Percentiles rank a stretch among this genome's conserved stretches.
Conservation (phyloP, 805 yeast genomes). For the Saccharomyces kudriavzevii region DNA sequence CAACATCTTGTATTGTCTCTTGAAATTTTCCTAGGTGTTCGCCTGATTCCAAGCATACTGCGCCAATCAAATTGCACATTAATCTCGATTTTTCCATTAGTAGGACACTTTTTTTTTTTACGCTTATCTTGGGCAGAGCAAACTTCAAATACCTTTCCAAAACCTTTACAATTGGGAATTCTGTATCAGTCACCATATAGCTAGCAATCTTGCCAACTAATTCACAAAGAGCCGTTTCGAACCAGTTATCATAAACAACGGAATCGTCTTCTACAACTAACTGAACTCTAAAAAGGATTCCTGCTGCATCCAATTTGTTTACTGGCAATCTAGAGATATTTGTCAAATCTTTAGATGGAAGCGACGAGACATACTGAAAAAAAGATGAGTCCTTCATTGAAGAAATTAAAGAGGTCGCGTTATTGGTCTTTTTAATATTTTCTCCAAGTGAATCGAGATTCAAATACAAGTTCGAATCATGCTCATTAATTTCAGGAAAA, state of each 20-base stretch:
- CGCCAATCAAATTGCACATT: background rate
- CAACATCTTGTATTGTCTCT: background rate
- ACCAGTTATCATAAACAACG: conserved; percentile 12
- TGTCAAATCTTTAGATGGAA: conserved; percentile 25
- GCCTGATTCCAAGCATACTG: background rate
- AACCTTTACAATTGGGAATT: background rate
- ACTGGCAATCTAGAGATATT: conserved; percentile 33
- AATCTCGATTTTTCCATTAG: background rate
- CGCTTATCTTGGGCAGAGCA: background rate
- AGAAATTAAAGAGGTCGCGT: conserved; percentile 13
- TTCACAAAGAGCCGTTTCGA: conserved; percentile 28
- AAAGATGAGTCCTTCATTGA: conserved; percentile 21
- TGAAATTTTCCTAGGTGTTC: background rate
- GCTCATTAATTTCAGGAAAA: conserved; percentile 7
- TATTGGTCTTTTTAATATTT: conserved; percentile 4
- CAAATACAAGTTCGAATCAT: conserved; percentile 11
- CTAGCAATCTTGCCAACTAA: conserved; percentile 41
- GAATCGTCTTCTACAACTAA: conserved; percentile 24
- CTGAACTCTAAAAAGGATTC: conserved; percentile 35
- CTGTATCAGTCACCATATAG: conserved; percentile 19
- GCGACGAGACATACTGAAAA: conserved; percentile 31
- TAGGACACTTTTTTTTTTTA: background rate
- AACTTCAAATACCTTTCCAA: background rate
- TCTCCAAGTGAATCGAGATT: conserved; percentile 17
- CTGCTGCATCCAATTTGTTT: conserved; percentile 42